Percentiles rank a stretch among this genome's conserved stretches.
phyloP scores from a whole-genome alignment of 192 early-diverging fungal genomes.

The Phlyctochytrium bullatum region DNA sequence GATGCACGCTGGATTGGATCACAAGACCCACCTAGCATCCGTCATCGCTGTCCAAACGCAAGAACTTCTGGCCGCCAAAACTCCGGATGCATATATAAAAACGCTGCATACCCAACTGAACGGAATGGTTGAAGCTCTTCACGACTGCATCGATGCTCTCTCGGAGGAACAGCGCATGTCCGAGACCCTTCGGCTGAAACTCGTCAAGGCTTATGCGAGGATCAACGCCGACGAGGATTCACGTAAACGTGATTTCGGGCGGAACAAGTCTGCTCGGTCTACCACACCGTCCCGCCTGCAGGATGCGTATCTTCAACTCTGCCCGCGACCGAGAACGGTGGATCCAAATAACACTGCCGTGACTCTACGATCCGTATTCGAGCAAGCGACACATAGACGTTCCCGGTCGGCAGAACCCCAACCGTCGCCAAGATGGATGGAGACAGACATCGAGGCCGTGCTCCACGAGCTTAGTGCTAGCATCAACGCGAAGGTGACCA shows the following conservation, averaged over 20 bases:
- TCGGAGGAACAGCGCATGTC: constrained; percentile 33
- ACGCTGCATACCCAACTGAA: constrained; percentile 29
- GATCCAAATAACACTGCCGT: no score
- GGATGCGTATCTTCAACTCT: no score
- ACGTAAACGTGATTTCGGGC: not conserved
- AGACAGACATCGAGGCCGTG: no score
- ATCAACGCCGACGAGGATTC: not conserved
- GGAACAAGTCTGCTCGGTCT: not conserved
- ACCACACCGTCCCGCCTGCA: no score
- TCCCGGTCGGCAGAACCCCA: not conserved
- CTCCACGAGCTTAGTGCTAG: no score
- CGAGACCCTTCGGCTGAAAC: constrained; percentile 17
- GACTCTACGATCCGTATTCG: no score
- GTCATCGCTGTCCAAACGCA: constrained; percentile 33
- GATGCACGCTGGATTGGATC: constrained; percentile 11
- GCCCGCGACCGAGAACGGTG: no score
- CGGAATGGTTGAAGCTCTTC: constrained; percentile 23
- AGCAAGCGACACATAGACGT: no score
- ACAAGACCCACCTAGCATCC: constrained; percentile 13
- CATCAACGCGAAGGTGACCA: no score
- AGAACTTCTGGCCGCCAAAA: constrained; percentile 19
- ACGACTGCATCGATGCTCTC: constrained; percentile 35
- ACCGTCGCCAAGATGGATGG: no score
- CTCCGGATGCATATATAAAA: constrained; percentile 25
- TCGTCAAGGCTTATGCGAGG: not conserved